Evolutionary conservation across 2,329 filamentous ascomycete genomes (phyloP), one percentile per base, ranked within the genome.

Genomic region (Clathrospora elynae): DNA sequence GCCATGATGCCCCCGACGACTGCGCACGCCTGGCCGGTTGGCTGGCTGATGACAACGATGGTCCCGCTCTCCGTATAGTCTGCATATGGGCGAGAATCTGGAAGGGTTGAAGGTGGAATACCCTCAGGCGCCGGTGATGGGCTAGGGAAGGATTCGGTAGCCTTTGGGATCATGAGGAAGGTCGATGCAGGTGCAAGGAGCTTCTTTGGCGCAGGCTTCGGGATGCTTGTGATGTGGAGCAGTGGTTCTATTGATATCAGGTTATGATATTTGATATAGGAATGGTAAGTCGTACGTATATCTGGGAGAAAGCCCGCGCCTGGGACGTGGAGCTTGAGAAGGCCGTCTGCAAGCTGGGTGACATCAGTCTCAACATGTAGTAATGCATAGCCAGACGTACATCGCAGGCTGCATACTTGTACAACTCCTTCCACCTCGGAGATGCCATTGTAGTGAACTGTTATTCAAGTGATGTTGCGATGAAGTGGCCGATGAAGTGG

Each of bases 1-100:
- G 85, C 87, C 79, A 90, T 87, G 52, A 90, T 88, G 12, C 87
- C 87, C n/a, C 87, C 87, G 5, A 88, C 78, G 6, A 88, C 78
- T 5, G 87, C 87, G 67, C 87, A 88, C 36, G 76, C 77, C 63
- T 89, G 85, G 1, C 75, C 77, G 0, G 73, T 59, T 0, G 86
- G 84, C 58, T 90, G 86, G 48, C 81, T 79, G 45, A 90, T 77
- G 3, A 90, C 72, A 3, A 84, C 80, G 38, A 90, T 76, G 1
- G 82, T 85, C 6, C 76, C 78, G 0, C 77, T 71, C 17, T 79
- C 69, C 1, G 81, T 78, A 28, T 81, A 71, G 67, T 91, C 87
- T 24, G 84, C 84, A 78, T 84, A 90, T 57, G 89, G 87, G 5
- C 75, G 79, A 1, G 55, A 45, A 42, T 40, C 36, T 50, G 55